Evolutionary conservation across 2,329 filamentous ascomycete species (phyloP).

Genomic region (Ilyonectria sp.): DNA sequence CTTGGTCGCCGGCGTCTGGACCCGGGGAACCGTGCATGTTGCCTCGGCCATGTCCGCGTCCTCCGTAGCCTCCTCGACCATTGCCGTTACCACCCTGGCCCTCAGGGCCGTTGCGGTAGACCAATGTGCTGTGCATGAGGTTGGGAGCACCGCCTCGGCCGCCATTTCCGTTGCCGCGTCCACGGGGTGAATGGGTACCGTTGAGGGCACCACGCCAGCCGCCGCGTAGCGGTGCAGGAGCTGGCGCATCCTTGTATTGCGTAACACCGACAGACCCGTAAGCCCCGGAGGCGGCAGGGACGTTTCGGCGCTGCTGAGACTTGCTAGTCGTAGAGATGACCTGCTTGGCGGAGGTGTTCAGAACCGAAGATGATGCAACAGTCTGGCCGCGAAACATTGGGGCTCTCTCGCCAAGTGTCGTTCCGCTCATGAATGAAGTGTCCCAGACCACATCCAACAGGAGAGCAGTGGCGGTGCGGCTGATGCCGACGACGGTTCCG

Average conservation of each 20-base stretch:
- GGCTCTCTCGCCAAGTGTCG: slow-evolving; percentile 89
- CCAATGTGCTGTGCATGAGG: slow-evolving; percentile 67
- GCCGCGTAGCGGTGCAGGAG: slow-evolving; percentile 69
- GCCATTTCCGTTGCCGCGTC: slow-evolving; percentile 57
- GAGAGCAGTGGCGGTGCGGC: slow-evolving; percentile 85
- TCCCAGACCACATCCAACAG: slow-evolving; percentile 96
- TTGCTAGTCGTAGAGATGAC: slow-evolving; percentile 77
- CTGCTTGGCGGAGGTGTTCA: slow-evolving; percentile 89
- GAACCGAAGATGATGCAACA: slow-evolving; percentile 86
- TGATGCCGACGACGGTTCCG: slow-evolving; percentile 96
- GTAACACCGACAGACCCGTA: slow-evolving; percentile 70
- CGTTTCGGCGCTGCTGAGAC: slow-evolving; percentile 65
- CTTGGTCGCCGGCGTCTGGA: slow-evolving; percentile 37
- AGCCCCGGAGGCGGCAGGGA: slow-evolving; percentile 65
- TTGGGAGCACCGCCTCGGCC: slow-evolving; percentile 58
- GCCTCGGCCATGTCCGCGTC: slow-evolving; percentile 54
- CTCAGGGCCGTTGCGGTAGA: slow-evolving; percentile 62
- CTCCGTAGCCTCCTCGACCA: slow-evolving; percentile 45
- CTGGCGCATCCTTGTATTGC: slow-evolving; percentile 73
- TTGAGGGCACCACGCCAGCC: slow-evolving; percentile 72
- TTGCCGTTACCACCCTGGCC: slow-evolving; percentile 50
- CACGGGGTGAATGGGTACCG: slow-evolving; percentile 59
- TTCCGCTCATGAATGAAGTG: slow-evolving; percentile 96
- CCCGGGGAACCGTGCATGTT: slow-evolving; percentile 42
- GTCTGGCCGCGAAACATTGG: slow-evolving; percentile 95